Conservation (phyloP, 768 basidiomycete species). For the Macrolepiota fuliginosa region DNA sequence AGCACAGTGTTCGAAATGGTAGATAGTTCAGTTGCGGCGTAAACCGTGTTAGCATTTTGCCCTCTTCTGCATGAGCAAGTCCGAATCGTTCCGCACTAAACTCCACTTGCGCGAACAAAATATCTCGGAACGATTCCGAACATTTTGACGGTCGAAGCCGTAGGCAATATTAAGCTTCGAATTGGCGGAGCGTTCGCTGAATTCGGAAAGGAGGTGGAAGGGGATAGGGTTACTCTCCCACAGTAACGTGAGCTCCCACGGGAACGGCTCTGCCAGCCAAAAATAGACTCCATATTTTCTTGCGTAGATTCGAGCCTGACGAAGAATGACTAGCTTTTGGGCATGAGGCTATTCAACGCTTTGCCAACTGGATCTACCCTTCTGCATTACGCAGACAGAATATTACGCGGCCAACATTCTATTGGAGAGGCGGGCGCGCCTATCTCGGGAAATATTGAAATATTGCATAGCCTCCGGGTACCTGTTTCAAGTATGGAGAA, state of each 20-base stretch:
- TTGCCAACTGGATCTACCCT: too few relatives aligned
- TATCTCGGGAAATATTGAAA: too few relatives aligned
- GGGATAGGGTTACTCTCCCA: not conserved
- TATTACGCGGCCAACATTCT: too few relatives aligned
- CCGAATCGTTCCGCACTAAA: too few relatives aligned
- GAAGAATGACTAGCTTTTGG: not conserved
- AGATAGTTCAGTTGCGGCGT: too few relatives aligned
- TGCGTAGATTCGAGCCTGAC: not conserved
- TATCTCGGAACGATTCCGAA: not conserved
- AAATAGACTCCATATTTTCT: not conserved
- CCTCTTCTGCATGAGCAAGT: too few relatives aligned
- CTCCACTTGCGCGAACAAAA: too few relatives aligned
- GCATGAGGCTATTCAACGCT: constrained; percentile 12
- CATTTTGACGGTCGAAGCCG: not conserved
- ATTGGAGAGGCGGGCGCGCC: not conserved
- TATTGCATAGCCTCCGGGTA: too few relatives aligned
- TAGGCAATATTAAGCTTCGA: not conserved
- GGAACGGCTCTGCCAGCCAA: not conserved
- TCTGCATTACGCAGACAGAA: not conserved
- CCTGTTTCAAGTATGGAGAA: too few relatives aligned
- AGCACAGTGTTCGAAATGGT: too few relatives aligned
- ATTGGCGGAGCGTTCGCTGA: not conserved
- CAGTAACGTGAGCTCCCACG: too few relatives aligned
- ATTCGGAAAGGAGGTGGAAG: not conserved
- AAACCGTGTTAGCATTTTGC: too few relatives aligned